Base-by-base conservation (phyloP, 257 asterid species). In the Scutellaria galericulata region DNA sequence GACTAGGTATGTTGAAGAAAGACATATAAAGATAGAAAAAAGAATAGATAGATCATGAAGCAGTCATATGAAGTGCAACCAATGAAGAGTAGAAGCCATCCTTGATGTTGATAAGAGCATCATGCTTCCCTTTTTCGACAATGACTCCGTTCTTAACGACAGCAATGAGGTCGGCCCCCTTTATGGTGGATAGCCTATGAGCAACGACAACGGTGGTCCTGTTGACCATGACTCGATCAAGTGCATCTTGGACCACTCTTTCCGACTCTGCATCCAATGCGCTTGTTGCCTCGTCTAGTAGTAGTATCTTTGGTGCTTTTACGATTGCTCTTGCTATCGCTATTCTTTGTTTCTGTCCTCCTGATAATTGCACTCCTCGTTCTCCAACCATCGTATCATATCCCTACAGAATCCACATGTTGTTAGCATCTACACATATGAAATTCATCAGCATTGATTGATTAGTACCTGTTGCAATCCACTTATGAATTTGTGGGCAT, bases 251-350 rank as follows among this genome's bases (percentile, higher is more conserved):
- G 27, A 87, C 96, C 0, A 84, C 83, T 59, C 88, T 81, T 72
- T 89, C 96, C 6, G 96, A 89, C 41, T 89, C 94, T 7, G 96
- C 92, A 22, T 89, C 94, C 74, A 89, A 61, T 8, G 96, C 92
- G 31, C 94, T 89, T 0, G 96, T 89, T 0, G 95, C 95, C 82
- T 88, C 95, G 6, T 88, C 95, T 11, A 88, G 69, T 27, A 89
- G 37, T 3, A 89, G 77, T 71, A 89, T 87, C 78, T 77, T 84
- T 0, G 96, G 96, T 9, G 77, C 83, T 48, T 89, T 89, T 41
- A 89, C 57, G 0, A 89, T 82, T 7, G 94, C 94, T 9, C 96
- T 79, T 20, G 96, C 94, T 46, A 89, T 89, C 55, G 96, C 96
- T 0, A 89, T 75, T 44, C 96, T 65, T 18, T 89, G 96, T 47